Evolutionary conservation across 495 filamentous ascomycete species (phyloP).

Genomic region (Neurospora terricola): DNA sequence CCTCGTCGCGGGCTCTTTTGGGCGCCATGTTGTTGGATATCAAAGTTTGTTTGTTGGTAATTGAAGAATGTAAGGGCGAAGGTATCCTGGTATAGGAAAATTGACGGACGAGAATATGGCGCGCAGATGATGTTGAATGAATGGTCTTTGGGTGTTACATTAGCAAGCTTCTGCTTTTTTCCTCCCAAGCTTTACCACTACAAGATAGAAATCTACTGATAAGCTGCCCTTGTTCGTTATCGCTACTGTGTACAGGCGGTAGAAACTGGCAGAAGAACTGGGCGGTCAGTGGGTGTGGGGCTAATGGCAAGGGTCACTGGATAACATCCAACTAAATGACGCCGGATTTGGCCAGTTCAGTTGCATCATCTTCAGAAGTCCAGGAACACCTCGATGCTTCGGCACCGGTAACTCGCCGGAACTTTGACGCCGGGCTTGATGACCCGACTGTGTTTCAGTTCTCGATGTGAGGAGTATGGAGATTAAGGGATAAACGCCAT

Average conservation of each 20-base stretch:
- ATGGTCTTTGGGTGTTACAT: neutral
- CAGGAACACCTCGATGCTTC: neutral
- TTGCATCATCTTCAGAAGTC: neutral
- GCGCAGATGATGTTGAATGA: neutral
- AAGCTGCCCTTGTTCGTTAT: neutral
- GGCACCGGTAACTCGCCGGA: neutral
- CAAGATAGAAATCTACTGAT: neutral
- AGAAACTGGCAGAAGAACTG: neutral
- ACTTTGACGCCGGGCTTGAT: neutral
- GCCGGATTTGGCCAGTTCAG: neutral
- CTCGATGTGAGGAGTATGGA: neutral
- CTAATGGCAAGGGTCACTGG: neutral
- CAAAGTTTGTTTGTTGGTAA: neutral
- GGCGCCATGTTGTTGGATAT: slow-evolving; percentile 43
- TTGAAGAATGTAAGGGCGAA: neutral
- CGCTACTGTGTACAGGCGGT: neutral
- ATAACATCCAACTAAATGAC: neutral
- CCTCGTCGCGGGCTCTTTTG: slow-evolving; percentile 50
- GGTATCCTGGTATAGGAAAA: neutral
- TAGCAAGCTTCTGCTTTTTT: neutral
- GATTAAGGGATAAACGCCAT: neutral
- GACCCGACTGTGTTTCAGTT: neutral
- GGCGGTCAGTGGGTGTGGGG: neutral
- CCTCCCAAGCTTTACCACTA: neutral
- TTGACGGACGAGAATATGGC: neutral